Base-by-base conservation (phyloP, 257 asterid species). In the Petunia axillaris region DNA sequence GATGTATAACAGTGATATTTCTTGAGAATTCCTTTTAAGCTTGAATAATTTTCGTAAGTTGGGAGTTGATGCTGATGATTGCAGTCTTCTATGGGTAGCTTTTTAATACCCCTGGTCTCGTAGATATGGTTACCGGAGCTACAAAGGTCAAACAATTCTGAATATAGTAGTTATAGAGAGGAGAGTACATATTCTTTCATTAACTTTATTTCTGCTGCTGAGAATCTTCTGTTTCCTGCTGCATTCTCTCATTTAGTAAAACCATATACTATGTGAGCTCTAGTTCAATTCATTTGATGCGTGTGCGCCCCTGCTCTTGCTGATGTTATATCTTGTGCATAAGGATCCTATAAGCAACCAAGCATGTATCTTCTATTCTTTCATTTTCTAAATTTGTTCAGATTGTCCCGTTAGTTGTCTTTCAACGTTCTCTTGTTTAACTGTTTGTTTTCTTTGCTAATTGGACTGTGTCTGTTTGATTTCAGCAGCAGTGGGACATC, bases 401-500 rank as follows among this genome's bases (percentile, higher is more conserved):
- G 48, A 39, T 64, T 64, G 10, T 73, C 62, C 36, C 14, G 1
- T 10, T 48, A 63, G 0, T 50, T 73, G 63, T 36, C 62, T 36
- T 46, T 50, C 13, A 50, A 50, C 36, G 35, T 36, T 1, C 62
- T 73, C 46, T 73, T 50, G 41, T 50, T 36, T 35, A 48, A 5
- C 43, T 36, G 41, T 50, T 43, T 58, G 25, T 77, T 60, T 15
- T 77, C 35, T 40, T 6, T 77, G 37, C 81, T 60, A 43, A 44
- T 77, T 9, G 3, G 68, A 58, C 8, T 43, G 14, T 43, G 43
- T 41, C 11, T 73, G 6, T 73, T 73, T 73, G 78, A 73, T 73
- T 73, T 73, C 78, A 50, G 78, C 2, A 36, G 78, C 78, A 5
- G 63, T 4, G 62, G 50, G 36, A 36, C 7, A 70, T 70, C 13